Evolutionary conservation across 495 filamentous ascomycete genomes (phyloP), one percentile per base, ranked within the genome.

Genomic region (Penicillium antarcticum): DNA sequence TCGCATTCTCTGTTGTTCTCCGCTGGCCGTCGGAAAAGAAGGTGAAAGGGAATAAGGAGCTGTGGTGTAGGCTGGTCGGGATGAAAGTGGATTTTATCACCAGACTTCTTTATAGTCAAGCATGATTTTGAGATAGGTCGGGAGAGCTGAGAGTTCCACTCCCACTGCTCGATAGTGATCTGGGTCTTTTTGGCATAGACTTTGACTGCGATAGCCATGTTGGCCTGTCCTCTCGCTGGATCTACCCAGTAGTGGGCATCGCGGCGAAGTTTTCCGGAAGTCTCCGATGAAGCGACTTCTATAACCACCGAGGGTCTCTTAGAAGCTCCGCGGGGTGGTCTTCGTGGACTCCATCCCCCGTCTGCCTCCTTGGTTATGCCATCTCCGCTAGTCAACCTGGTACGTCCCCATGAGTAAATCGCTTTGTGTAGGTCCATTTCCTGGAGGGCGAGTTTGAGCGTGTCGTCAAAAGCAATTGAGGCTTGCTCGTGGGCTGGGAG

Each of bases 351-450:
- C 45, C 45, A 48, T 32, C 35, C 45, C 35, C 34, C 45, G 37
- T 48, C 45, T 48, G 45, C 35, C 8, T 48, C 23, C 45, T 48
- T 48, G n/a, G n/a, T n/a, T n/a, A n/a, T 39, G 19, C 45, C 45
- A 48, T 48, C 21, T 48, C 3, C n/a, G 13, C 6, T 35, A 18
- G 35, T 19, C 45, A 48, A 13, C 6, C 14, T 40, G 5, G 45
- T 31, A 3, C 8, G 2, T 40, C 36, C 21, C 45, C 45, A 48
- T 9, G 23, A 40, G 8, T 4, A 16, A 48, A 48, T 26, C 14
- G 19, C 8, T 2, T 19, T 48, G 5, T 29, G 14, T 29, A 48
- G 23, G 17, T 23, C 45, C n/a, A 9, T 39, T 8, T 31, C 6
- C 18, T 40, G 4, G 14, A 48, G 23, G 13, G 13, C 26, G 7